phyloP scores from a whole-genome alignment of 2,329 filamentous ascomycete genomes.

The Stemphylium vesicarium region DNA sequence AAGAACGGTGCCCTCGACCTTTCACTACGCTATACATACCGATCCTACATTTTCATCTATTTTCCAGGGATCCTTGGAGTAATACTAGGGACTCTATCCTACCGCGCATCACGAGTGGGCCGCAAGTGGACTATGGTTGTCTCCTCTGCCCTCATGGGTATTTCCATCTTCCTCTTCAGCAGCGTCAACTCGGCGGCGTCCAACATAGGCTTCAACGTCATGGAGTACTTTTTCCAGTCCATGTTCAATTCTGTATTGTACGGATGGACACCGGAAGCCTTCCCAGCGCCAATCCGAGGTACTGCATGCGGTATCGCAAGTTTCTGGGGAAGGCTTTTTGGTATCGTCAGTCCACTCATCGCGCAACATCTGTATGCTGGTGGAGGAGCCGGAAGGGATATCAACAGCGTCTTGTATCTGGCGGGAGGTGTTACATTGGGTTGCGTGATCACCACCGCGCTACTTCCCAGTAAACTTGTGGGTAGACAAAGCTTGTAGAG shows the following conservation, averaged over 20 bases:
- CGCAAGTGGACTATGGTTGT: conserved; percentile 56
- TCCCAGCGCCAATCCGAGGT: conserved; percentile 59
- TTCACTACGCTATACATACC: conserved; percentile 57
- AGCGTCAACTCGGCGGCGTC: conserved; percentile 54
- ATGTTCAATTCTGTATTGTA: conserved; percentile 62
- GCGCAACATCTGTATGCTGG: conserved; percentile 54
- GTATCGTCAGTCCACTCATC: conserved; percentile 64
- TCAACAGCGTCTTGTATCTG: conserved; percentile 62
- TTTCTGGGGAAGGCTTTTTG: conserved; percentile 65
- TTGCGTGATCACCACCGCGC: conserved; percentile 58
- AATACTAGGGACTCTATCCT: conserved; percentile 56
- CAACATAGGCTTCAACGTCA: conserved; percentile 58
- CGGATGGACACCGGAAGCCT: conserved; percentile 60
- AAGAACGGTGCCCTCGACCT: conserved; percentile 57
- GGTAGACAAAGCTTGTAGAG: conserved; percentile 25
- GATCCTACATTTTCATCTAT: conserved; percentile 62
- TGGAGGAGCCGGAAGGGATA: conserved; percentile 40
- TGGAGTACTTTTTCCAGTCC: conserved; percentile 61
- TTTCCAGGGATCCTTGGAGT: conserved; percentile 60
- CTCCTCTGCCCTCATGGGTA: conserved; percentile 52
- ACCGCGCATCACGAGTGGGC: conserved; percentile 53
- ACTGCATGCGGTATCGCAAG: conserved; percentile 63
- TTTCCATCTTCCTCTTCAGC: conserved; percentile 54
- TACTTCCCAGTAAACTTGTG: conserved; percentile 53
- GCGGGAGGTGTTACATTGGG: conserved; percentile 62